Evolutionary conservation across 2,329 filamentous ascomycete genomes (phyloP), one percentile per base, ranked within the genome.

Genomic region (Trichophaea hybrida): DNA sequence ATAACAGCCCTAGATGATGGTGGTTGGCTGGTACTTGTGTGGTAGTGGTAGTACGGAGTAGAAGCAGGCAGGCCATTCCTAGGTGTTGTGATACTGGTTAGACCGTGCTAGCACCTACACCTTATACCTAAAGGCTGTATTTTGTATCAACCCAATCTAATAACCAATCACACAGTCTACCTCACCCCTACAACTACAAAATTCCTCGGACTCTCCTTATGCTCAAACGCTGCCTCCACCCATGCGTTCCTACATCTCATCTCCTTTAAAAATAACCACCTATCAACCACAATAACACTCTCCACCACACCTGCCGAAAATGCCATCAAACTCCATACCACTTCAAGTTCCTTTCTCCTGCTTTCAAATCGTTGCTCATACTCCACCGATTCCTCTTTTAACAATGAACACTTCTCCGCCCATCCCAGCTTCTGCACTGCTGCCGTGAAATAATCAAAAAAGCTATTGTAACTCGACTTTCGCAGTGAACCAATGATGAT

Each of bases 141-240:
- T 24, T 3, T 24, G 24, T 24, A 24, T 24, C 24, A 24, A 2
- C 3, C 24, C 24, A 24, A 24, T 24, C 24, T 24, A 24, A 24
- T 24, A 24, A 24, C 3, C 3, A 24, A 24, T 24, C 24, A 24
- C 24, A 1, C 38, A 12, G 10, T 43, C 68, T 78, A 81, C 75
- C 95, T 96, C 54, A 97, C 78, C 0, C 91, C 93, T 34, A 97
- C 90, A 3, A 98, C 86, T 1, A 94, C 91, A 69, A 97, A 72
- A 72, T 98, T 97, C 63, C 93, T 78, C 52, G 93, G 93, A 71
- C 89, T 95, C 70, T 85, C 74, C 40, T 74, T 75, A 72, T 94
- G 96, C 66, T 94, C 88, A 74, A 97, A 97, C 4, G 96, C 89
- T 0, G 86, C 78, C 74, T 97, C 88, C 4, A 95, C 90, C 93